phyloP scores from a whole-genome alignment of 768 basidiomycete species.

The Lactarius evosmus region DNA sequence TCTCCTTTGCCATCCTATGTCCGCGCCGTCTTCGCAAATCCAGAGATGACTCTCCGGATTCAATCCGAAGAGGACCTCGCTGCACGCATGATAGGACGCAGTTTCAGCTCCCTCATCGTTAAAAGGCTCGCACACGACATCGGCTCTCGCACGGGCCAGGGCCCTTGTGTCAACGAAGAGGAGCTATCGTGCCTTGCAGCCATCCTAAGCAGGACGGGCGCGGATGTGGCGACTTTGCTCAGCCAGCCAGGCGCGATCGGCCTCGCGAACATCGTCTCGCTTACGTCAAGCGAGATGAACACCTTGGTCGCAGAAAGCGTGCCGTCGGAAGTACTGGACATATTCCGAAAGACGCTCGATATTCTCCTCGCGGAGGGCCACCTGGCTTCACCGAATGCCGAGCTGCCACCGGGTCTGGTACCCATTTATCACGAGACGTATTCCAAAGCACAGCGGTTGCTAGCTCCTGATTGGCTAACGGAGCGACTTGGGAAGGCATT shows the following conservation, averaged over 20 bases:
- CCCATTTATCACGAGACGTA: no score
- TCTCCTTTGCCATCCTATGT: slow-evolving; percentile 5
- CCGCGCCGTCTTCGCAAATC: background rate
- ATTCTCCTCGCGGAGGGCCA: background rate
- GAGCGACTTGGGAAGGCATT: no score
- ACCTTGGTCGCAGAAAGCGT: background rate
- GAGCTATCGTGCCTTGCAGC: no score
- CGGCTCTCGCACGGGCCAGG: background rate
- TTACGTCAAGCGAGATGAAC: background rate
- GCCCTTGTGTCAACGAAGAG: no score
- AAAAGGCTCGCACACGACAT: background rate
- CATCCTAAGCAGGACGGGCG: background rate
- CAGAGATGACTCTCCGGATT: slow-evolving; percentile 5
- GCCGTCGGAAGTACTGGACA: background rate
- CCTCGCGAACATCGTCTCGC: background rate
- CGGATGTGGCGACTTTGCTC: background rate
- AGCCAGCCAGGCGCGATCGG: background rate
- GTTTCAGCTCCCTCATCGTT: background rate
- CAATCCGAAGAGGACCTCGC: background rate
- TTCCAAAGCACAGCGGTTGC: no score
- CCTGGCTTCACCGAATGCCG: no score
- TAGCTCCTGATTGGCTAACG: no score
- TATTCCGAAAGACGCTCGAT: background rate
- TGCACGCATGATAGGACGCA: background rate
- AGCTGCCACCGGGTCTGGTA: no score